A percentile compares a stretch with the other conserved stretches of the same genome.
These are phyloP conservation scores for Pelargonium australe DNA, from an alignment of 441 rosid species.

Conservation along the genomic window DNA sequence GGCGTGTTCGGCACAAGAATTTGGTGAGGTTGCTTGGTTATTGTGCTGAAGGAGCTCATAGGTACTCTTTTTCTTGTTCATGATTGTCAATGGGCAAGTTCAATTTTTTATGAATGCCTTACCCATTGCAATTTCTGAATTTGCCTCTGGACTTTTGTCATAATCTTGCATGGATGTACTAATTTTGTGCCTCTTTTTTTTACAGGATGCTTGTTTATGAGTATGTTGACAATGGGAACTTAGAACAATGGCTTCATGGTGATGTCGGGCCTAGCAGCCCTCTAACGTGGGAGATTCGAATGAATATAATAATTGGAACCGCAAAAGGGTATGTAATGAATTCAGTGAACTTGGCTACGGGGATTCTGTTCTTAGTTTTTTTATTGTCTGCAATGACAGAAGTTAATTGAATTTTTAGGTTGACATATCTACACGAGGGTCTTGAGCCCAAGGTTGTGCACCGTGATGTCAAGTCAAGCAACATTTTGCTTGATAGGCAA, in stretches of 20 bases:
- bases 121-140: not conserved
- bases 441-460: conserved; percentile 98
- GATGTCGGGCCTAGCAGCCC: conserved; percentile 80
- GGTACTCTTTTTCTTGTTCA: conserved; percentile 32
- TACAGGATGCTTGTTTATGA: conserved; percentile 84
- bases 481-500: conserved; percentile 77
- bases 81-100: not conserved
- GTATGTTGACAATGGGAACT: conserved; percentile 86
- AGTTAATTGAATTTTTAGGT: conserved; percentile 39
- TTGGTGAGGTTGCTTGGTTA: conserved; percentile 93
- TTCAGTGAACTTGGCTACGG: not conserved
- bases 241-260: conserved; percentile 98
- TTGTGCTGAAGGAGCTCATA: conserved; percentile 86
- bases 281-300: conserved; percentile 94
- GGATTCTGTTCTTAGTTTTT: conserved; percentile 6
- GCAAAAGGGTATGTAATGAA: conserved; percentile 73
- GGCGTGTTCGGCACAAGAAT: conserved; percentile 95
- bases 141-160: not conserved
- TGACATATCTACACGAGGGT: conserved; percentile 91
- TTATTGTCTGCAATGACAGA: conserved; percentile 16
- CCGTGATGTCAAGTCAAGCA: conserved; percentile 90
- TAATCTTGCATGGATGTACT: not conserved
- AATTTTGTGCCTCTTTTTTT: not conserved
- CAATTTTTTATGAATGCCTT: not conserved
- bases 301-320: conserved; percentile 78